A percentile compares a stretch with the other conserved stretches of the same genome.
These are phyloP conservation scores for Solanum okadae DNA, from an alignment of 257 asterid species.

Conservation along the genomic window DNA sequence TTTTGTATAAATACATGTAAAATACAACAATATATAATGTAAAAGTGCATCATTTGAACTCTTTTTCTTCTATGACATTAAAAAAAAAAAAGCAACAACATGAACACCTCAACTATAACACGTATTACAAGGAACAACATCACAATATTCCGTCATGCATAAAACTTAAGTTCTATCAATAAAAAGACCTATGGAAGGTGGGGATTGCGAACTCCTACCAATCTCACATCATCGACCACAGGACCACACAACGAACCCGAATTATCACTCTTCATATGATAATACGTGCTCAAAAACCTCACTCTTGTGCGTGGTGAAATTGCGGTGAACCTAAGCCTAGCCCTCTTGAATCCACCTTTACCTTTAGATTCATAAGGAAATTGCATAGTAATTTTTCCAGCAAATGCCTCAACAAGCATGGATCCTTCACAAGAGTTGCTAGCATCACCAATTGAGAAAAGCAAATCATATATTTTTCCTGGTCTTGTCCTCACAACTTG, in stretches of 20 bases:
- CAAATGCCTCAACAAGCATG: conserved; percentile 17
- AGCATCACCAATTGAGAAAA: conserved; percentile 13
- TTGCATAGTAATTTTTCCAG: conserved; percentile 6
- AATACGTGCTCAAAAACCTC: conserved; percentile 9
- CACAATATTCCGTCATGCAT: not conserved
- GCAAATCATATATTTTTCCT: not conserved
- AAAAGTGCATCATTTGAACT: not conserved
- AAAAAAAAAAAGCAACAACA: not conserved
- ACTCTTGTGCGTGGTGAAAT: conserved; percentile 1
- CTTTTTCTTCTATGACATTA: not conserved
- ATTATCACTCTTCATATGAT: conserved; percentile 9
- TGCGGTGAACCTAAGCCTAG: conserved; percentile 8
- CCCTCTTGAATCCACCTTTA: conserved; percentile 6
- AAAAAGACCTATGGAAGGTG: not conserved
- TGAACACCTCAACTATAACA: not conserved
- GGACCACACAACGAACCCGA: conserved; percentile 17
- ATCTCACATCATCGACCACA: conserved; percentile 14
- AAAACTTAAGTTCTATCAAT: not conserved
- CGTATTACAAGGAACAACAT: not conserved
- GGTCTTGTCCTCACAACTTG: conserved; percentile 13
- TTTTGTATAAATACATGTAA: not conserved
- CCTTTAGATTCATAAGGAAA: conserved; percentile 11
- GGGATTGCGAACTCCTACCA: conserved; percentile 5
- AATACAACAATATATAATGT: not conserved
- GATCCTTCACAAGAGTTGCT: conserved; percentile 10